Conservation (phyloP, 768 basidiomycete genomes). For the Boletus edulis region DNA sequence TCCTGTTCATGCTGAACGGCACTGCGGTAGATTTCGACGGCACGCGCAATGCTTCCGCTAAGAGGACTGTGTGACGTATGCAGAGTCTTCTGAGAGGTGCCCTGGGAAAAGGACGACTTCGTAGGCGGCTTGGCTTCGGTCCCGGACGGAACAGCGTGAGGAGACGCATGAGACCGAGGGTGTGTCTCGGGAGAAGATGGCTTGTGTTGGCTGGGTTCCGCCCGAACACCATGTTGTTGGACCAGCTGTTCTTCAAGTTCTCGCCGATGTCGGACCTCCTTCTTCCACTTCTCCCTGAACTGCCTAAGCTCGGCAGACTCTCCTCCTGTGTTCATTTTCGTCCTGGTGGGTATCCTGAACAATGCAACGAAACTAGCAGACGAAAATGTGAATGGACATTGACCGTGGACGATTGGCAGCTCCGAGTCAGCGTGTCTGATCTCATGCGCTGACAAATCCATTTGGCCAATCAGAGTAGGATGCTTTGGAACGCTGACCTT, state of each 20-base stretch:
- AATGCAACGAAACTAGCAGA: background rate
- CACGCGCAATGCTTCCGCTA: conserved; percentile 40
- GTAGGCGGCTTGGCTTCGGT: conserved; percentile 7
- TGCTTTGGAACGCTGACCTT: too few species aligned
- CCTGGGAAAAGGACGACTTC: conserved; percentile 7
- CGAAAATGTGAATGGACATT: background rate
- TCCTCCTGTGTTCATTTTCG: conserved; percentile 21
- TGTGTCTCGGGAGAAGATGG: conserved; percentile 6
- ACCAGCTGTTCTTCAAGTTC: conserved; percentile 8
- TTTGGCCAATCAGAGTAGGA: too few species aligned
- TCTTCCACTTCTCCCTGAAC: conserved; percentile 75
- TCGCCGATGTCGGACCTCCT: conserved; percentile 48
- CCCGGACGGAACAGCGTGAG: background rate
- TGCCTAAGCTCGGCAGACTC: conserved; percentile 61
- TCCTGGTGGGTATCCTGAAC: background rate
- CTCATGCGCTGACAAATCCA: too few species aligned
- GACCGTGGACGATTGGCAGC: too few species aligned
- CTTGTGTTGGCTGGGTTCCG: background rate
- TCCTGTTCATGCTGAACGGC: conserved; percentile 75
- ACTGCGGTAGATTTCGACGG: conserved; percentile 62
- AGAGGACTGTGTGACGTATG: conserved; percentile 27
- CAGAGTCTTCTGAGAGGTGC: conserved; percentile 12
- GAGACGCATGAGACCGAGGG: conserved; percentile 1
- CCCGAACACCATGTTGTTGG: conserved; percentile 1
- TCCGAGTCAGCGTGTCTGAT: too few species aligned